These are phyloP conservation scores for Penicillium daleae DNA, from an alignment of 495 filamentous ascomycete genomes.

Conservation along the genomic window DNA sequence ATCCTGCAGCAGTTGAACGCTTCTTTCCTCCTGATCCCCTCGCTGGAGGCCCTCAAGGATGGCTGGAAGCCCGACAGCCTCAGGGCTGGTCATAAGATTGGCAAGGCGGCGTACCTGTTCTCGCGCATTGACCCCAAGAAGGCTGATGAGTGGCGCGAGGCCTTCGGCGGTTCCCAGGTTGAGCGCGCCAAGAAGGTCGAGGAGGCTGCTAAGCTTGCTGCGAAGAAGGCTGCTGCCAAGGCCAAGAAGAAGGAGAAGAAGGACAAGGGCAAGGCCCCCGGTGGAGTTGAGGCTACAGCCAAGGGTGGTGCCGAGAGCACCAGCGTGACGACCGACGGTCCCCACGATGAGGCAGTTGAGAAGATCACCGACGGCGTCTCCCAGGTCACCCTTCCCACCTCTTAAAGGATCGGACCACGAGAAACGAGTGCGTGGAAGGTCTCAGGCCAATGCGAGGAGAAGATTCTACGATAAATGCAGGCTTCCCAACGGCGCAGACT, in stretches of 20 bases:
- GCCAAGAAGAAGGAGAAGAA: slow-evolving; percentile 64
- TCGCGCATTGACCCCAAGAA: slow-evolving; percentile 80
- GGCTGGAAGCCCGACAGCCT: slow-evolving; percentile 65
- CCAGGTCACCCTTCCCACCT: slow-evolving; percentile 46
- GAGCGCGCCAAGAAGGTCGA: slow-evolving; percentile 65
- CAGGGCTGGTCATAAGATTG: slow-evolving; percentile 76
- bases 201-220: slow-evolving; percentile 60
- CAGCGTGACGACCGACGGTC: slow-evolving; percentile 28
- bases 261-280: slow-evolving; percentile 41
- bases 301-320: slow-evolving; percentile 40
- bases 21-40: slow-evolving; percentile 66
- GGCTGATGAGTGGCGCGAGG: slow-evolving; percentile 77
- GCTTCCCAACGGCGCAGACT: slow-evolving; percentile 13
- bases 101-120: slow-evolving; percentile 83
- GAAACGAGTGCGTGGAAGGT: not conserved
- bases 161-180: slow-evolving; percentile 77
- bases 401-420: slow-evolving; percentile 16
- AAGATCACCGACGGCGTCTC: slow-evolving; percentile 47
- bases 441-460: not conserved
- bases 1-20: slow-evolving; percentile 77
- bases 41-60: slow-evolving; percentile 43
- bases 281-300: slow-evolving; percentile 38
- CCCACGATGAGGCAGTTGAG: slow-evolving; percentile 39
- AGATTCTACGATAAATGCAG: not conserved
- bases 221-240: slow-evolving; percentile 59